Evolutionary conservation across 768 basidiomycete species (phyloP).

Genomic region (Auriscalpium microsporum): DNA sequence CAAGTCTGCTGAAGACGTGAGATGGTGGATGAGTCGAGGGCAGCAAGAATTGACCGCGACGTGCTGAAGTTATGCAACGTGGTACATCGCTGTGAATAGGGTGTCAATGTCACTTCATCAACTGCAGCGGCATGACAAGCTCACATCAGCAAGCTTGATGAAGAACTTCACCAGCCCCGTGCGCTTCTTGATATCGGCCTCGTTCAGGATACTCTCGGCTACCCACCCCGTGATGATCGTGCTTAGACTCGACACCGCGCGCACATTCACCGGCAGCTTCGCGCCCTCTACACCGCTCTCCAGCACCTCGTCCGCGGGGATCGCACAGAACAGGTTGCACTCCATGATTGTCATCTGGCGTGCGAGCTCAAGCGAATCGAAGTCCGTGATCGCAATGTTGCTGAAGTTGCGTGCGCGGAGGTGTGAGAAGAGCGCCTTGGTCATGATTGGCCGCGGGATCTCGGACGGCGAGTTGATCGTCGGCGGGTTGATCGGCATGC

Average conservation of each 20-base stretch:
- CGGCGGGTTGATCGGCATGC: slow-evolving; percentile 64
- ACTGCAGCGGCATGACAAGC: slow-evolving; percentile 22
- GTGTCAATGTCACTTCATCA: slow-evolving; percentile 1
- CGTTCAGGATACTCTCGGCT: slow-evolving; percentile 86
- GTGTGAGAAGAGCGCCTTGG: slow-evolving; percentile 60
- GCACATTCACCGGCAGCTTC: slow-evolving; percentile 60
- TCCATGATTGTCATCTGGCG: slow-evolving; percentile 95
- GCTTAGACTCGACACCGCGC: slow-evolving; percentile 78
- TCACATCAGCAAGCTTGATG: slow-evolving; percentile 85
- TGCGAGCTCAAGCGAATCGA: slow-evolving; percentile 86
- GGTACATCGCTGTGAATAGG: slow-evolving; percentile 65
- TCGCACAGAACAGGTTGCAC: slow-evolving; percentile 75
- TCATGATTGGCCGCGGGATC: slow-evolving; percentile 82
- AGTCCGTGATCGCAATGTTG: slow-evolving; percentile 72
- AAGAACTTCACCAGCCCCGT: slow-evolving; percentile 79
- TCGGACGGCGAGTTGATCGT: slow-evolving; percentile 41
- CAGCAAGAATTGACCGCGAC: slow-evolving; percentile 85
- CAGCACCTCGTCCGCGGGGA: slow-evolving; percentile 82
- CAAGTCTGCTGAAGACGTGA: slow-evolving; percentile 89
- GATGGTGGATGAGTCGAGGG: slow-evolving; percentile 93
- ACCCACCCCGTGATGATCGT: slow-evolving; percentile 95
- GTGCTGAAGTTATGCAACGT: slow-evolving; percentile 85
- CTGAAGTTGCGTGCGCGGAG: slow-evolving; percentile 60
- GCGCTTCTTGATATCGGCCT: slow-evolving; percentile 82
- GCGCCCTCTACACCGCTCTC: slow-evolving; percentile 71